Conservation (phyloP, 805 yeast genomes). For the Candida alai region DNA sequence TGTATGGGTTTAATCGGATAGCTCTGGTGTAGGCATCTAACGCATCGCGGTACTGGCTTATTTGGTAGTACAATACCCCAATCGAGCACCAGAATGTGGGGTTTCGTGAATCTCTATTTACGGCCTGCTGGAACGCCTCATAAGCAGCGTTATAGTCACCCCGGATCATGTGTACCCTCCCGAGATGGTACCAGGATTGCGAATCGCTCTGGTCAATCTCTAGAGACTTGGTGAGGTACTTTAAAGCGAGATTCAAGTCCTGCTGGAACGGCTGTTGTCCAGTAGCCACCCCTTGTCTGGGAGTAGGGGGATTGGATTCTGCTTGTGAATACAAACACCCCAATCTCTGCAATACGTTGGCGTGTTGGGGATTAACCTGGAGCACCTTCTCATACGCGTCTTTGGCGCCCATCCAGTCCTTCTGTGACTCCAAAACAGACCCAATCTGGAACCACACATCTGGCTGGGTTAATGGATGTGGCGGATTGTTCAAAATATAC, state of each 20-base stretch:
- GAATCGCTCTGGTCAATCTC: constrained; percentile 91
- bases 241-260: constrained; percentile 79
- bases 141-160: constrained; percentile 94
- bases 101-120: constrained; percentile 91
- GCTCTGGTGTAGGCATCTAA: constrained; percentile 97
- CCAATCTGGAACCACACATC: constrained; percentile 99
- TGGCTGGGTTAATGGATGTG: constrained; percentile 91
- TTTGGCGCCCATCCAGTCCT: constrained; percentile 85
- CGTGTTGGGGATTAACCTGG: constrained; percentile 86
- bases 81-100: constrained; percentile 98
- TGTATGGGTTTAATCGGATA: constrained; percentile 90
- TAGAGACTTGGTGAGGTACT: constrained; percentile 77
- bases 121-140: constrained; percentile 98
- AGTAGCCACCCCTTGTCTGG: constrained; percentile 10
- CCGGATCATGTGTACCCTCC: constrained; percentile 95
- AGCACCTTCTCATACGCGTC: constrained; percentile 95
- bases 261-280: constrained; percentile 51
- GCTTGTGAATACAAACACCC: constrained; percentile 89
- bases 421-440: constrained; percentile 88
- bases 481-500: constrained; percentile 86
- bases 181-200: constrained; percentile 95
- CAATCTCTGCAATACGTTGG: constrained; percentile 91
- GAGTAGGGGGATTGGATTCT: constrained; percentile 26
- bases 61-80: constrained; percentile 95
- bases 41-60: constrained; percentile 94